Conservation (phyloP, 305 asterid species). For the Ajuga reptans region DNA sequence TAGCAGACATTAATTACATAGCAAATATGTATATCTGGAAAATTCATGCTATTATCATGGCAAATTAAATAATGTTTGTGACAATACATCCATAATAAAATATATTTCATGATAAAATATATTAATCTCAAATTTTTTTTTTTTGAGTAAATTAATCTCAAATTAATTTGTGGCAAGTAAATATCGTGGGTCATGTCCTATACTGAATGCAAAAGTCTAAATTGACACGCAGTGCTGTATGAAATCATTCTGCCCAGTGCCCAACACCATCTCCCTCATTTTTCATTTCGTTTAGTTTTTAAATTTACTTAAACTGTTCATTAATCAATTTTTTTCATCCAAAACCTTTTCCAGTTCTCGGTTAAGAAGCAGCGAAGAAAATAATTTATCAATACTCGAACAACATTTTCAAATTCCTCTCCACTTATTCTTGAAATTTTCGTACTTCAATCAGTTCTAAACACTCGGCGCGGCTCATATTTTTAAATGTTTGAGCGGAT, state of each 20-base stretch:
- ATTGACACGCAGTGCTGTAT: too few species aligned
- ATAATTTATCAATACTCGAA: slow-evolving; percentile 1
- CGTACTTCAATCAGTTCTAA: not conserved
- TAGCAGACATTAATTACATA: too few species aligned
- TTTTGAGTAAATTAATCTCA: too few species aligned
- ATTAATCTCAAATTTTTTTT: too few species aligned
- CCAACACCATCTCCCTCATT: not conserved
- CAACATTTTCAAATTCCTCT: not conserved
- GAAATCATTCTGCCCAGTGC: slow-evolving; percentile 1
- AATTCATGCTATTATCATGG: too few species aligned
- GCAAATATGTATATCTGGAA: too few species aligned
- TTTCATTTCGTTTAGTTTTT: slow-evolving; percentile 4
- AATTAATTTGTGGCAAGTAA: too few species aligned
- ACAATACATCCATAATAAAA: too few species aligned
- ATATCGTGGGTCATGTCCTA: too few species aligned
- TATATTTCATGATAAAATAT: too few species aligned
- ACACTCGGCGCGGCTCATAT: slow-evolving; percentile 2
- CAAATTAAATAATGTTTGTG: too few species aligned
- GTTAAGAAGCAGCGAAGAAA: not conserved
- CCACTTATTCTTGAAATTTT: not conserved
- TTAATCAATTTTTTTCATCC: slow-evolving; percentile 28
- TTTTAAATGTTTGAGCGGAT: slow-evolving; percentile 3
- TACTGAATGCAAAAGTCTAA: too few species aligned
- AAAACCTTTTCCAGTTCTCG: not conserved
- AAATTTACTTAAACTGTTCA: slow-evolving; percentile 18